Evolutionary conservation across 352 stramenopile genomes (phyloP).

Genomic region (Phytophthora tentaculata): DNA sequence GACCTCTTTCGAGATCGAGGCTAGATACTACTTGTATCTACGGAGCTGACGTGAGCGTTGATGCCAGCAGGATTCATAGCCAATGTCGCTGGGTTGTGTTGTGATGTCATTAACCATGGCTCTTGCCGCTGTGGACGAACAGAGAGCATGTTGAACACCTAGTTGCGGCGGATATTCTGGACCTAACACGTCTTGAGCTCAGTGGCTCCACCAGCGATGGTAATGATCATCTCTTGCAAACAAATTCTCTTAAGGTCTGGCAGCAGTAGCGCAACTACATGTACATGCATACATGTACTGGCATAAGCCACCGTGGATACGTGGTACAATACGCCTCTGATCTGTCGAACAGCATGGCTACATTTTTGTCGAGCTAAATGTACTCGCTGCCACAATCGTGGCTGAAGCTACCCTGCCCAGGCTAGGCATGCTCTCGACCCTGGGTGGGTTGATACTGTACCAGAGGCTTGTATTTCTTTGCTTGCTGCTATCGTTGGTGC

Average conservation of each 20-base stretch:
- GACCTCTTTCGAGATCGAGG: no score
- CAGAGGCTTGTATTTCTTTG: no score
- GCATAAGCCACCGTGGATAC: conserved; percentile 18
- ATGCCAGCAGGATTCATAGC: neutral
- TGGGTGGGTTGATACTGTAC: conserved; percentile 12
- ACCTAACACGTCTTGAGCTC: conserved; percentile 36
- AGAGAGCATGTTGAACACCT: conserved; percentile 26
- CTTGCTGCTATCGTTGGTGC: conserved; percentile 1
- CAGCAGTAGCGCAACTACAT: neutral
- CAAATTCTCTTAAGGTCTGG: no score
- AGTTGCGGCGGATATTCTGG: conserved; percentile 14
- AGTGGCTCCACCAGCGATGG: conserved; percentile 2
- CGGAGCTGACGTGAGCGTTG: no score
- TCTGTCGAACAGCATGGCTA: conserved; percentile 10
- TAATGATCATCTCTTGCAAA: neutral
- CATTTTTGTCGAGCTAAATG: neutral
- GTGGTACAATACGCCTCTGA: conserved; percentile 12
- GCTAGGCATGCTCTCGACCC: conserved; percentile 1
- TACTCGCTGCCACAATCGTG: neutral
- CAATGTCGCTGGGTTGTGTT: neutral
- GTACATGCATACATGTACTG: no score
- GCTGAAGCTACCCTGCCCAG: conserved; percentile 7
- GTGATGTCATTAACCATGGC: conserved; percentile 6
- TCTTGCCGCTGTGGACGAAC: neutral
- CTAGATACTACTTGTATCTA: no score